phyloP scores from a whole-genome alignment of 225 moss, liverwort and hornwort species.

The Bryoerythrophyllum caledonicum region DNA sequence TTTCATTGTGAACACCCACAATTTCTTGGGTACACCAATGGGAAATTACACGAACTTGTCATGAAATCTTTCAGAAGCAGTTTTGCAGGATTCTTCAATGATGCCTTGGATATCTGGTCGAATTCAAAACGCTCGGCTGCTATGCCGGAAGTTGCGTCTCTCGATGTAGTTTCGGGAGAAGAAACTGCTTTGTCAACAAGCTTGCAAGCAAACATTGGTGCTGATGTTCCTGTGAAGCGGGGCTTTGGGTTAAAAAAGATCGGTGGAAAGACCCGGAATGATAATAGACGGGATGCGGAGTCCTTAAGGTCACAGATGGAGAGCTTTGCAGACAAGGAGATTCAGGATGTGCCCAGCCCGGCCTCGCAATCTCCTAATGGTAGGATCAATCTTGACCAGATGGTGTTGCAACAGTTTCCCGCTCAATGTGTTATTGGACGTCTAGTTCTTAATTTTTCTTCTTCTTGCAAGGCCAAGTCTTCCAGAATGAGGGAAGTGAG shows the following conservation, averaged over 20 bases:
- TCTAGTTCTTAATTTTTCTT: conserved; percentile 26
- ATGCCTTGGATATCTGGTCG: conserved; percentile 70
- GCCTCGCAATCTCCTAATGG: conserved; percentile 38
- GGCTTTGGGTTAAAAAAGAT: conserved; percentile 34
- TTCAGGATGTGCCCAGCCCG: conserved; percentile 42
- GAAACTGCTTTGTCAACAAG: conserved; percentile 49
- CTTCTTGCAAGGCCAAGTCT: conserved; percentile 34
- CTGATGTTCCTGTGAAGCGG: conserved; percentile 31
- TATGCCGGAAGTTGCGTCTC: conserved; percentile 27
- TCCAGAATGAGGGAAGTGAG: conserved; percentile 28
- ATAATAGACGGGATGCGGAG: conserved; percentile 32
- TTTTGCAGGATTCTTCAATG: conserved; percentile 68
- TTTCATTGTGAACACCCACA: conserved; percentile 76
- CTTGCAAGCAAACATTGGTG: conserved; percentile 28
- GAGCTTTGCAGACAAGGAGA: conserved; percentile 33
- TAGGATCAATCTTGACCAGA: conserved; percentile 35
- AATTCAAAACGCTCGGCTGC: conserved; percentile 55
- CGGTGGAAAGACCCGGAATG: conserved; percentile 33
- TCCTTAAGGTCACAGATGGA: conserved; percentile 30
- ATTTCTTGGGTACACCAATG: conserved; percentile 76
- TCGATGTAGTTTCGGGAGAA: conserved; percentile 32
- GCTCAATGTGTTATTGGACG: conserved; percentile 2
- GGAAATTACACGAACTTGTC: conserved; percentile 73
- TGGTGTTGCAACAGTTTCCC: conserved; percentile 17
- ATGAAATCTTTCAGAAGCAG: conserved; percentile 71